Percentiles rank a stretch among this genome's conserved stretches.
phyloP scores from a whole-genome alignment of 108 stramenopile genomes.

The Poteriospumella lacustris region DNA sequence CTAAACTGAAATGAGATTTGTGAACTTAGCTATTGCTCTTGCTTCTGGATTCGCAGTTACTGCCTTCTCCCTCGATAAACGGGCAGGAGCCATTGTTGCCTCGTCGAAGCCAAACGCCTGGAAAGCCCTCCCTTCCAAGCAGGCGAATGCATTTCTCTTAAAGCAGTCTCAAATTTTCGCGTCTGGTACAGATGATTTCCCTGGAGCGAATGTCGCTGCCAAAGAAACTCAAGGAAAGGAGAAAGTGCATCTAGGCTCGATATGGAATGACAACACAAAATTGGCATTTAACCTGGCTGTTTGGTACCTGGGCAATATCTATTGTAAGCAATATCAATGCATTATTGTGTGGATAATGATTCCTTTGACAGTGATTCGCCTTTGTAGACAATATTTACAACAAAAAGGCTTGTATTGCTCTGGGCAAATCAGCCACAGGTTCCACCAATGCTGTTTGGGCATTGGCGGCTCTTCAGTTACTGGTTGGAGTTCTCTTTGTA shows the following conservation, averaged over 20 bases:
- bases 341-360: not conserved
- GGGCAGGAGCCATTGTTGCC: not conserved
- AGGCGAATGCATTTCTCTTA: not conserved
- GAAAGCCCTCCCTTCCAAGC: not conserved
- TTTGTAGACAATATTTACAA: conserved; percentile 87
- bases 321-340: conserved; percentile 38
- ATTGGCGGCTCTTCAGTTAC: conserved; percentile 89
- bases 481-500: conserved; percentile 81
- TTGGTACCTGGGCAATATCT: conserved; percentile 97
- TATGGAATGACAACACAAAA: conserved; percentile 37
- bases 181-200: not conserved
- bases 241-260: not conserved
- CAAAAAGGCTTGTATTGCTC: conserved; percentile 84
- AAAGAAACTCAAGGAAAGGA: not conserved
- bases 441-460: conserved; percentile 66
- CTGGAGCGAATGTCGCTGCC: not conserved
- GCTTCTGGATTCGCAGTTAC: not conserved
- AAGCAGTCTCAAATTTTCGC: not conserved
- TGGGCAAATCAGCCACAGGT: conserved; percentile 34
- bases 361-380: not conserved
- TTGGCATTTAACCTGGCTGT: conserved; percentile 83
- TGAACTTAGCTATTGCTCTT: too few relatives aligned
- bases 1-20: too few relatives aligned
- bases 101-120: not conserved
- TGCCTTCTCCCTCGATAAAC: not conserved